phyloP scores from a whole-genome alignment of 352 stramenopile genomes.

The Aphanomyces invadans region DNA sequence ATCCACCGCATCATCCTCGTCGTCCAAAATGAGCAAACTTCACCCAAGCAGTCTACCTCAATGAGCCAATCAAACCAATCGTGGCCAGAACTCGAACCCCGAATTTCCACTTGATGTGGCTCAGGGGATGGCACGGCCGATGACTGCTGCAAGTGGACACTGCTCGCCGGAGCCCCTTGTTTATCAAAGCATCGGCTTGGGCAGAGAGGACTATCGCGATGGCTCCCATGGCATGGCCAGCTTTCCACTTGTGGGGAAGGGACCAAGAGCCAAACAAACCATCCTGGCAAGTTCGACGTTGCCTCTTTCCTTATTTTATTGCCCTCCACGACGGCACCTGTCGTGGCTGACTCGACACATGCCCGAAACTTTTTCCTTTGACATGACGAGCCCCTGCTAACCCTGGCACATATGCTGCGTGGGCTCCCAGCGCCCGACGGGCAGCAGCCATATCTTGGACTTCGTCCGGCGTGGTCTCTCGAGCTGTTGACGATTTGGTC shows the following conservation, averaged over 20 bases:
- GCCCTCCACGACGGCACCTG: slow-evolving; percentile 5
- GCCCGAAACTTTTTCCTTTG: slow-evolving; percentile 19
- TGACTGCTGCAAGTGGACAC: too few species aligned
- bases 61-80: background rate
- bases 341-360: slow-evolving; percentile 19
- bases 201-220: too few species aligned
- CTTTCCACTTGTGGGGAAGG: too few species aligned
- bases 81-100: background rate
- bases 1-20: background rate
- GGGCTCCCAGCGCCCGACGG: background rate
- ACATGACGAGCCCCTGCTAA: slow-evolving; percentile 5
- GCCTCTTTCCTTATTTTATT: background rate
- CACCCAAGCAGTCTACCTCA: too few species aligned
- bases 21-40: background rate
- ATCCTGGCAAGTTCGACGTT: too few species aligned
- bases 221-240: too few species aligned
- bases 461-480: slow-evolving; percentile 8
- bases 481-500: slow-evolving; percentile 10
- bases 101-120: too few species aligned
- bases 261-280: too few species aligned
- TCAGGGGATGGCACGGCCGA: too few species aligned
- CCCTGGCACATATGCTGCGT: slow-evolving; percentile 5
- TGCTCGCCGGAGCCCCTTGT: too few species aligned
- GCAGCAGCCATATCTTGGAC: background rate
- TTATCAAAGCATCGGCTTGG: too few species aligned